Evolutionary conservation across 805 yeast species (phyloP), one percentile per base, ranked within the genome.

Genomic region (Sugiyamaella smithiae): DNA sequence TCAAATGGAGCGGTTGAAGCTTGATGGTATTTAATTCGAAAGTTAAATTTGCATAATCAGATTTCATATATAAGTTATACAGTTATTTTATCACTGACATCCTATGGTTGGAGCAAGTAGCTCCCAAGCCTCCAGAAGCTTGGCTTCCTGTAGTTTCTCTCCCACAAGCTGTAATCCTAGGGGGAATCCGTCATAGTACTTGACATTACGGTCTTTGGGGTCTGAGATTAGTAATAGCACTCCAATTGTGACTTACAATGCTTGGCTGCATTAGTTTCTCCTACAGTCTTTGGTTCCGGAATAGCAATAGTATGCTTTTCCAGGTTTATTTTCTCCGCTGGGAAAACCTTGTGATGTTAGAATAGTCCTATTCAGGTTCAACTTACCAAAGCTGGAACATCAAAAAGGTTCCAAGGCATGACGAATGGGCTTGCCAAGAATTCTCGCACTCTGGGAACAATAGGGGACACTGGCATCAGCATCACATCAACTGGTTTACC

Each of bases 21-120:
- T 88, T 40, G 95, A 87, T 60, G 80, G 84, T 57, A 95, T 90
- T 1, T 82, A 62, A 35, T 35, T 14, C 7, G 7, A 5, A 12
- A 14, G 17, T 11, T 7, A 16, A 32, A 11, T 11, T 32, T 32
- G 19, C 17, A 16, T 16, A 14, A 32, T 6, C n/a, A 11, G 37
- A 32, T 32, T 11, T 32, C 8, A 32, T 32, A 11, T 32, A 12
- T 32, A 11, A 11, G 11, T 16, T 32, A 16, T 32, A 14, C 9
- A 26, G 11, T 11, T 26, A 7, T 8, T 8, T 26, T 20, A 3
- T 37, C 26, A 37, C 25, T 19, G 41, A 23, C 41, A 19, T 22
- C 23, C 23, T 5, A 37, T 22, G n/a, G 41, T 23, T 9, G 41
- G 26, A 6, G 41, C 24, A 9, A 37, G 26, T 7, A 16, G 3